Evolutionary conservation across 1,139 yeast genomes (phyloP), one percentile per base, ranked within the genome.

Genomic region (Yamadazyma pseudoaaseri): DNA sequence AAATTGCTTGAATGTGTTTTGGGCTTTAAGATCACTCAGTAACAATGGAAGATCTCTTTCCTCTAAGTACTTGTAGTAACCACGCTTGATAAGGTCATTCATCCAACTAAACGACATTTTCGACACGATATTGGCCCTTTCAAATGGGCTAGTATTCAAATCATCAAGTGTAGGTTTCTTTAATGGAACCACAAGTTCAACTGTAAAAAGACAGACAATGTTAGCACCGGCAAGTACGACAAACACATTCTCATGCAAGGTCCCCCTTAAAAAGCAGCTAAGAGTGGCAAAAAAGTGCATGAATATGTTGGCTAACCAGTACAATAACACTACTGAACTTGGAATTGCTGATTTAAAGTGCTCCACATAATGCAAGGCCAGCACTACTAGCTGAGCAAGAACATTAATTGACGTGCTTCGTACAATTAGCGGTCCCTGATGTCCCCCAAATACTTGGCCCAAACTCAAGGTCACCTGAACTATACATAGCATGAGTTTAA

Each of bases 21-120:
- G 51, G 22, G 53, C 44, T 11, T 41, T 38, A 16, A 56, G 27
- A 7, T 50, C 54, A 12, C 48, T 35, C 4, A 44, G 41, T 8
- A 49, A 42, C 10, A 49, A 39, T 4, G 65, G 65, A 12, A 60
- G 42, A 13, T 54, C 54, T 5, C 48, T 65, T 51, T 85, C 90
- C 8, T 81, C 74, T 44, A 92, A 68, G 54, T 61, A 90, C 36
- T 82, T 81, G 16, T 68, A 59, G 52, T 84, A 86, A 16, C 98
- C 98, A 38, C 73, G 74, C 52, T 73, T 81, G 96, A 92, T 90
- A 51, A 92, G 67, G 5, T 82, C 85, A 2, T 89, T 78, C 94
- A 92, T 85, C 98, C 98, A 92, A 26, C 79, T 67, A 57, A 92
- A 92, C 0, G 95, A 79, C 38, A 92, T 65, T 41, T 76, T 72